Evolutionary conservation across 2,329 filamentous ascomycete species (phyloP).

Genomic region (Piedraia hortae): DNA sequence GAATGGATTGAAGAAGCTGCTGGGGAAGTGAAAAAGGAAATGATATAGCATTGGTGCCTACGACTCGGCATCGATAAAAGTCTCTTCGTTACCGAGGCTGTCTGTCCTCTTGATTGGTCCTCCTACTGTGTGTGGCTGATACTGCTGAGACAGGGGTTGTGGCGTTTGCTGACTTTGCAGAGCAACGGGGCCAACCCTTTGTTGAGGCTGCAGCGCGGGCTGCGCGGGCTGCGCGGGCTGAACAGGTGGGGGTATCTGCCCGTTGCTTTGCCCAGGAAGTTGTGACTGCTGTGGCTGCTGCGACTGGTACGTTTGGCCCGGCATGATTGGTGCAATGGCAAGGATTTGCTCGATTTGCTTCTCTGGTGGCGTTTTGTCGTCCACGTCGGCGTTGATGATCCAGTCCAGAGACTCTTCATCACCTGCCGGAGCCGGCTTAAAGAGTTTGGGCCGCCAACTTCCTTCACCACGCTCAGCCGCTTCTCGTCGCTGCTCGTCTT

Average conservation of each 20-base stretch:
- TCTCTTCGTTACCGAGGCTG: slow-evolving; percentile 17
- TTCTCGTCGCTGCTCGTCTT: slow-evolving; percentile 75
- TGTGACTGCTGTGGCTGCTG: slow-evolving; percentile 8
- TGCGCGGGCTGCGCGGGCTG: slow-evolving; percentile 2
- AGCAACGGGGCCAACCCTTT: slow-evolving; percentile 1
- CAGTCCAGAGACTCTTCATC: slow-evolving; percentile 69
- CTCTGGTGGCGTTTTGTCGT: slow-evolving; percentile 32
- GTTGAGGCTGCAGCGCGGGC: slow-evolving; percentile 1
- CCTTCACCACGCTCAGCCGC: slow-evolving; percentile 54
- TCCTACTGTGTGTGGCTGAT: too few species aligned
- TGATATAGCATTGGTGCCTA: too few species aligned
- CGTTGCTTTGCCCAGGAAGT: slow-evolving; percentile 9
- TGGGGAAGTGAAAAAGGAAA: too few species aligned
- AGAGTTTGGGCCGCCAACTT: slow-evolving; percentile 72
- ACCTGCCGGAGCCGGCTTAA: slow-evolving; percentile 37
- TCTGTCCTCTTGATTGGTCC: slow-evolving; percentile 12
- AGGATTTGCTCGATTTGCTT: slow-evolving; percentile 59
- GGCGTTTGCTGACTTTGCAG: slow-evolving; percentile 4
- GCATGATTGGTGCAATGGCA: slow-evolving; percentile 58
- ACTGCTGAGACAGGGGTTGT: too few species aligned
- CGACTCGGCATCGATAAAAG: slow-evolving; percentile 21
- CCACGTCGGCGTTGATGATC: slow-evolving; percentile 68
- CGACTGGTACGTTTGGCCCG: slow-evolving; percentile 20
- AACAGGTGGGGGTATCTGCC: too few species aligned
- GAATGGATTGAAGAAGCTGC: slow-evolving; percentile 36